These are phyloP conservation scores for Periglandula ipomoeae DNA, from an alignment of 2,329 filamentous ascomycete species.

Conservation along the genomic window DNA sequence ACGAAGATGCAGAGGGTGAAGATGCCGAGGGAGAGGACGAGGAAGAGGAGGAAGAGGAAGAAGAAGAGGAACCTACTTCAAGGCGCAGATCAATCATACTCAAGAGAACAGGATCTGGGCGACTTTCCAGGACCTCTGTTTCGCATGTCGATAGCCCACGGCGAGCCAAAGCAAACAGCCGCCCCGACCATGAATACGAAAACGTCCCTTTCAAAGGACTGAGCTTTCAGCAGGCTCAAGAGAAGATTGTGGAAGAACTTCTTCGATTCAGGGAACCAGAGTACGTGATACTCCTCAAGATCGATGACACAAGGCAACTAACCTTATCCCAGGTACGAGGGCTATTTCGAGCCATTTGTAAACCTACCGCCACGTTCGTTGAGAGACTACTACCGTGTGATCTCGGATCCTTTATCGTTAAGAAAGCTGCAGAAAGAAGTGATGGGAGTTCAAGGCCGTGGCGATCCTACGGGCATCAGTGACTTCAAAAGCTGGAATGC, in stretches of 20 bases:
- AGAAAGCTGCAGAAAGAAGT: conserved; percentile 69
- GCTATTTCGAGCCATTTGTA: conserved; percentile 64
- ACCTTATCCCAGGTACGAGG: conserved; percentile 46
- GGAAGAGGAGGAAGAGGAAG: conserved; percentile 22
- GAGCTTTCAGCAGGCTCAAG: conserved; percentile 75
- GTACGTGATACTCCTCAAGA: conserved; percentile 30
- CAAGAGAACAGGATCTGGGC: conserved; percentile 25
- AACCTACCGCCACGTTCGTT: conserved; percentile 66
- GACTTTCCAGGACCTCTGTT: conserved; percentile 24
- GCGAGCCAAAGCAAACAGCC: conserved; percentile 27
- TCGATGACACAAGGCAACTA: conserved; percentile 8
- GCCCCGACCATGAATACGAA: conserved; percentile 45
- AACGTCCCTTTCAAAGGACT: conserved; percentile 59
- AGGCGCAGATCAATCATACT: conserved; percentile 30
- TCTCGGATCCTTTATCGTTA: conserved; percentile 71
- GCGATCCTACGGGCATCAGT: conserved; percentile 50
- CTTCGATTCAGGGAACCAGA: conserved; percentile 58
- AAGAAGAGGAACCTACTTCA: conserved; percentile 22
- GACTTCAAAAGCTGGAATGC: conserved; percentile 76
- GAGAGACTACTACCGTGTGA: conserved; percentile 80
- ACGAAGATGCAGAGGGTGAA: conserved; percentile 20
- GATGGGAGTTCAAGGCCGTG: conserved; percentile 61
- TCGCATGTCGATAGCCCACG: conserved; percentile 24
- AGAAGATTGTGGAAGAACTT: conserved; percentile 71
- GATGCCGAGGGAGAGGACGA: conserved; percentile 26